Evolutionary conservation across 805 yeast genomes (phyloP).

Genomic region (Starmerella kuoi): DNA sequence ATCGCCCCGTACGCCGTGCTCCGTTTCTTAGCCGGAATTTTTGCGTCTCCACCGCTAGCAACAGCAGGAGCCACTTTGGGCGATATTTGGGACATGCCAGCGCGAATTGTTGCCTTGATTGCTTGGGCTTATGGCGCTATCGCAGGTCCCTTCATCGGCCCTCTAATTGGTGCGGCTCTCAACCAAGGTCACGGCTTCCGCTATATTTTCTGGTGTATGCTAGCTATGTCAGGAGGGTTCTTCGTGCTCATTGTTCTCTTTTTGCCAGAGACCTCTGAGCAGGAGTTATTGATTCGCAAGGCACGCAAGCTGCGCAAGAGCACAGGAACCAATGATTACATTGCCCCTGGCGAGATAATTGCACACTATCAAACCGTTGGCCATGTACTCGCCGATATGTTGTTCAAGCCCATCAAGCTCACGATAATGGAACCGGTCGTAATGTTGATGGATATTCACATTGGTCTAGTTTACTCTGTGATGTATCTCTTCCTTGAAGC

Average conservation of each 20-base stretch:
- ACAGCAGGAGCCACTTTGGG: conserved; percentile 49
- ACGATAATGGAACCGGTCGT: conserved; percentile 44
- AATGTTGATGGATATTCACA: conserved; percentile 39
- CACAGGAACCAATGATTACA: conserved; percentile 26
- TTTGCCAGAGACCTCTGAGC: conserved; percentile 40
- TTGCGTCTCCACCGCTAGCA: conserved; percentile 44
- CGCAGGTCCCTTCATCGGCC: conserved; percentile 45
- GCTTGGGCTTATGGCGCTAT: conserved; percentile 44
- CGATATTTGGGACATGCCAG: conserved; percentile 36
- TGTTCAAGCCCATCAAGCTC: conserved; percentile 35
- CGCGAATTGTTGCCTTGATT: conserved; percentile 37
- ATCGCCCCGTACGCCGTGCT: conserved; percentile 41
- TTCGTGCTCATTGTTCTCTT: conserved; percentile 31
- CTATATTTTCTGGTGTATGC: conserved; percentile 43
- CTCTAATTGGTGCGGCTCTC: conserved; percentile 44
- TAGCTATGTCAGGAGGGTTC: conserved; percentile 31
- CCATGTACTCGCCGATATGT: conserved; percentile 12
- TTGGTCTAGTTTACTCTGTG: conserved; percentile 42
- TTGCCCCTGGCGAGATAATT: conserved; percentile 17
- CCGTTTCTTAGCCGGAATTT: conserved; percentile 43
- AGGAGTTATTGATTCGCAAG: conserved; percentile 36
- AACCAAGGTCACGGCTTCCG: conserved; percentile 39
- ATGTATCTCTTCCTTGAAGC: conserved; percentile 50
- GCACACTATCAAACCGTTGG: background rate
- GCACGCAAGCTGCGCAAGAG: conserved; percentile 37